Evolutionary conservation across 2,329 filamentous ascomycete genomes (phyloP), one percentile per base, ranked within the genome.

Genomic region (Fusarium praegraminearum): DNA sequence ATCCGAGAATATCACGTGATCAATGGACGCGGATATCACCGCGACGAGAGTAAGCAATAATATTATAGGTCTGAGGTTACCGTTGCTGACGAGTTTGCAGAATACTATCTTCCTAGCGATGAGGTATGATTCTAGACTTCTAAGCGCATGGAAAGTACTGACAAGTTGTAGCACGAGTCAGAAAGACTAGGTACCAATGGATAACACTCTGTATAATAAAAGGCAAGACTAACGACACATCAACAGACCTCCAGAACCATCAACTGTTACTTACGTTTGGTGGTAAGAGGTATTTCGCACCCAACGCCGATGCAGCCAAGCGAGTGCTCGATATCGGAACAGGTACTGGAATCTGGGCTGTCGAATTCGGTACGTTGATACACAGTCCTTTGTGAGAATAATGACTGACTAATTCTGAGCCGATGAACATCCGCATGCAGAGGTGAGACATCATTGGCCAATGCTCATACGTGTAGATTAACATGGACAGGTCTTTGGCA

Each of bases 21-120:
- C 5, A 50, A 71, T 16, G 59, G 67, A 1, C 69, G 69, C 0
- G 67, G 57, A 16, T 71, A 71, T 13, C 69, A 70, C 7, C 55
- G 44, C 28, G 38, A 61, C 5, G 54, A 59, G 30, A 65, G 44
- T 50, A 45, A 35, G 57, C n/a, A 4, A n/a, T 1, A 5, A 4
- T 1, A 0, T 5, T 3, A 7, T 7, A 3, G 3, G 4, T 12
- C 0, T 7, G 7, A 12, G 8, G 3, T 1, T 20, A 24, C 1
- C 4, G 1, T 8, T 13, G 0, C 41, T 65, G 18, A 67, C 6
- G 1, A 0, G 7, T 12, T 1, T 5, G 6, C 3, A 71, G 68
- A 52, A 32, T 71, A 71, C 9, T 70, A 58, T 36, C 54, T 71
- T 1, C 69, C 69, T 0, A 71, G 68, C 5, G 69, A 71, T 15